Evolutionary conservation across 768 basidiomycete genomes (phyloP), one percentile per base, ranked within the genome.

Genomic region (Mycena indigotica): DNA sequence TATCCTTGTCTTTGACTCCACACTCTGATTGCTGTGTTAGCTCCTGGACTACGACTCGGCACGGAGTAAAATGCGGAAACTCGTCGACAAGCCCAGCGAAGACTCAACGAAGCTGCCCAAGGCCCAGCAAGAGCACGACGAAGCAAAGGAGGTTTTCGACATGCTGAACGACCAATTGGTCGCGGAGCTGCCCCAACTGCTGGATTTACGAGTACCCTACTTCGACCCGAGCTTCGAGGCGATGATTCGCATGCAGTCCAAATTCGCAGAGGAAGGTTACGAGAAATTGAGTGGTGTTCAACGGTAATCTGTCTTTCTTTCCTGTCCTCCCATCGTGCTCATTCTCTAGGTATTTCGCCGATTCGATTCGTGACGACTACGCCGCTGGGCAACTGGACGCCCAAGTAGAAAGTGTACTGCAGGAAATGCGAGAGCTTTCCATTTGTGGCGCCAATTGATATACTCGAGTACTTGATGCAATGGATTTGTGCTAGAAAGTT

Each of bases 151-250:
- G 71, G 85, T 97, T 51, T 99, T 95, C 70, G 91, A 96, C 58
- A 74, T 93, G 68, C 81, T 99, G 64, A 98, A 99, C 70, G 86
- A 91, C 38, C 94, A 98, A 66, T 85, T 98, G 66, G 89, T 96
- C 64, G 74, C 80, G 25, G 97, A 98, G 66, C 80, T 99, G 16
- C 97, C 97, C 0, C 87, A 95, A 64, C 77, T 99, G 39, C 84
- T 98, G 50, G 95, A 98, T 67, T 85, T 98, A 19, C 91, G 97
- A 35, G 91, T 99, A 24, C 97, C 97, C 0, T 99, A 93, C 80
- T 95, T 98, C 62, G 97, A 98, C 72, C 97, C 97, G 4, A 95
- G 91, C 64, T 98, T 98, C 70, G 97, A 98, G 75, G 93, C 96
- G 45, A 98, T 98, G 96, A 94, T 95, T 62, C 84, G 97, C 28